Evolutionary conservation across 106 monocot genomes (phyloP), one percentile per base, ranked within the genome.

Genomic region (Allium sativum): DNA sequence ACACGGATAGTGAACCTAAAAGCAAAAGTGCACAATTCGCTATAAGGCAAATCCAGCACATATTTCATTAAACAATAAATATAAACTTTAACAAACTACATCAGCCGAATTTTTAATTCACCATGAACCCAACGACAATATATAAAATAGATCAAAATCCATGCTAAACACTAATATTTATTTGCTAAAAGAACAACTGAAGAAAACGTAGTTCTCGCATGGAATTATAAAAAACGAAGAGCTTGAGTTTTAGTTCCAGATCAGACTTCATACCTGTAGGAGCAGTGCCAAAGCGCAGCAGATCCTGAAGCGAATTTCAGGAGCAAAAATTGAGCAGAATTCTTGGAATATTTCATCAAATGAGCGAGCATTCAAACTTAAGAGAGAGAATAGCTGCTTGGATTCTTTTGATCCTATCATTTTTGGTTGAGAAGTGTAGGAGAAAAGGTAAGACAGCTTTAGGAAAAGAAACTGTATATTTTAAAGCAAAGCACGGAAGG

Each of bases 301-400:
- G 65, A 74, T 59, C 52, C 83, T 67, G 74, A 83, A 65, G 58
- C 65, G 83, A 46, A 58, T 40, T 18, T 79, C 79, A 6, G 69
- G 72, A 12, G 68, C 59, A 58, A 83, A 72, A 42, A 71, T 71
- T 20, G 78, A 67, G 72, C 44, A n/a, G 61, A 79, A 83, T 6
- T 83, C 83, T 40, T 68, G 70, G 62, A 72, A 62, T 58, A 75
- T 69, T 47, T 79, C 79, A 6, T 75, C 83, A 51, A 83, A 48
- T 13, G 83, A 67, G 18, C 64, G 72, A 14, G 75, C 61, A 18
- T 76, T 75, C n/a, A 40, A 31, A 46, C 7, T 13, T 22, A 42
- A 40, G 42, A 52, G 48, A 48, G 48, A 48, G 48, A 48, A 15
- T 12, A 48, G 4, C 10, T 10, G 48, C 15, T 48, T 48, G 2